A percentile compares a stretch with the other conserved stretches of the same genome.
phyloP scores from a whole-genome alignment of 2,329 filamentous ascomycete species.

The Domatiomyces globalis region DNA sequence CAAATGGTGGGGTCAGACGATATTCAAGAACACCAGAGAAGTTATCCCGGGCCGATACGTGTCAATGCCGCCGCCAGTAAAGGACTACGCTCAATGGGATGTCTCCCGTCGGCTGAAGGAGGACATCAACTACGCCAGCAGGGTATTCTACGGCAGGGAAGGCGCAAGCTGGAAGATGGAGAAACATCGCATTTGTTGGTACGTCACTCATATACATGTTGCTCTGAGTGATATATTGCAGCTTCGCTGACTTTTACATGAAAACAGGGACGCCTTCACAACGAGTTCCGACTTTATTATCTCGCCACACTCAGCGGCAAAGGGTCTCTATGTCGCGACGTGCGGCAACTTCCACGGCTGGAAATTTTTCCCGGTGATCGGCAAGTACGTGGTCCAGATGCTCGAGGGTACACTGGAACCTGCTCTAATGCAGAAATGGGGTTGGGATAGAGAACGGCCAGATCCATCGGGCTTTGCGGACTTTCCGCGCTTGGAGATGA shows the following conservation, averaged over 20 bases:
- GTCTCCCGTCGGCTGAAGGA: constrained; percentile 42
- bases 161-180: constrained; percentile 44
- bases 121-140: constrained; percentile 44
- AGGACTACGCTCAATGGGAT: constrained; percentile 51
- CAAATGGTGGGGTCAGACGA: constrained; percentile 49
- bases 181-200: constrained; percentile 55
- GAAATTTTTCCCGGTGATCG: constrained; percentile 42
- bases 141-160: constrained; percentile 46
- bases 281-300: constrained; percentile 40
- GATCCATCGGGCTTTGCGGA: constrained; percentile 39
- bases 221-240: neutral
- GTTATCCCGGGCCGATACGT: constrained; percentile 40
- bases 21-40: constrained; percentile 43
- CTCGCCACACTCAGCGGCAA: constrained; percentile 29
- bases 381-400: constrained; percentile 36
- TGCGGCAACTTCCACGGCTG: constrained; percentile 34
- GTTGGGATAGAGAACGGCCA: constrained; percentile 43
- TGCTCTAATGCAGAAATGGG: constrained; percentile 31
- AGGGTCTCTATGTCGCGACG: constrained; percentile 30
- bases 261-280: constrained; percentile 49
- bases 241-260: neutral
- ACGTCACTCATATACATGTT: constrained; percentile 19
- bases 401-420: constrained; percentile 30
- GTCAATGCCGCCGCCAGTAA: constrained; percentile 41
- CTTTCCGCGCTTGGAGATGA: constrained; percentile 46